Evolutionary conservation across 768 basidiomycete species (phyloP), one percentile per base, ranked within the genome.

Genomic region (Panaeolus cyanescens): DNA sequence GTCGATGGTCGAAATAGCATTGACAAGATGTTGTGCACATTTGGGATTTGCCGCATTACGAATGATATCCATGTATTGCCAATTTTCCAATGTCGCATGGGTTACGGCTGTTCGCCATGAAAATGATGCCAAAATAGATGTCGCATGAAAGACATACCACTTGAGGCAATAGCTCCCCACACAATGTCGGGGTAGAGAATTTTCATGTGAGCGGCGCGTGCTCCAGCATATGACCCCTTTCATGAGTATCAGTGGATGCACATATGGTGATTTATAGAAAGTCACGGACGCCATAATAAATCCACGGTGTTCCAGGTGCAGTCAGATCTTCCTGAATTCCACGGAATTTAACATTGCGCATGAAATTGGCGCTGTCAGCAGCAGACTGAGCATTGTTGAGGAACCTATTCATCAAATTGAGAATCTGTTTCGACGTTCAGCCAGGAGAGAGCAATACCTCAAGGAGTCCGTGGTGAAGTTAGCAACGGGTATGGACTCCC

Each of bases 281-380:
- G 1, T 28, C 15, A 67, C 85, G 39, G 71, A 93, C 95, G 13
- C 96, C 96, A 68, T 96, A 96, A 72, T 96, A 95, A 59, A 95
- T 93, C 93, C 93, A 95, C 8, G 92, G 91, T 1, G 89, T 89
- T 30, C 76, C 77, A 17, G 90, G 85, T 10, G 92, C 83, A 17
- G 89, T 90, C 64, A 93, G 67, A 68, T 91, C 84, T 67, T 89
- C 88, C 1, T 82, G 74, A 54, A 95, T 85, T 1, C 86, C 90
- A 6, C 80, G 74, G 66, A 96, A 90, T 67, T 87, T 83, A 71
- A 96, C 85, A 62, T 89, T 85, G 6, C 83, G 78, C 85, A 97
- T 94, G 70, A 99, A 97, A 74, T 91, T 85, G 4, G 95, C 95
- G 34, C 93, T 94, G 76, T 99, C 96, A 5, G 92, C 91, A 1